Evolutionary conservation across 768 basidiomycete genomes (phyloP).

Genomic region (Daedaleopsis sinensis): DNA sequence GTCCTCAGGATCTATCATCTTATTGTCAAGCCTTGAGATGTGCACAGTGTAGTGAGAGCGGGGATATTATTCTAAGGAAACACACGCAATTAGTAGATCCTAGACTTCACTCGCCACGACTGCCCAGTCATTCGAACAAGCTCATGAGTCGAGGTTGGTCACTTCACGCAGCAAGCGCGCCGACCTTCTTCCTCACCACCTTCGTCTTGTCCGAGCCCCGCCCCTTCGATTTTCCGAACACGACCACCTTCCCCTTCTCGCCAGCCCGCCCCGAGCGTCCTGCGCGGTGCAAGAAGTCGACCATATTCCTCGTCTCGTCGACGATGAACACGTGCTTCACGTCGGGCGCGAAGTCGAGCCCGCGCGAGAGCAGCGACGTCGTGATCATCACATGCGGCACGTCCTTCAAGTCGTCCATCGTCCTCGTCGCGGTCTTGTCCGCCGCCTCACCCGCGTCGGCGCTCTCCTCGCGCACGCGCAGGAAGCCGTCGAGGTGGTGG

Average conservation of each 20-base stretch:
- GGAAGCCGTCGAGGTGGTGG: conserved; percentile 75
- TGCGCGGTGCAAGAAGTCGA: conserved; percentile 92
- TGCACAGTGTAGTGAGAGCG: too few relatives aligned
- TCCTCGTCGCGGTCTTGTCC: neutral
- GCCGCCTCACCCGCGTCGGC: neutral
- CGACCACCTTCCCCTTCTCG: conserved; percentile 65
- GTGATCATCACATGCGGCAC: conserved; percentile 78
- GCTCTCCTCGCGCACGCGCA: conserved; percentile 36
- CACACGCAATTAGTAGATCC: too few relatives aligned
- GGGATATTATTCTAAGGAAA: too few relatives aligned
- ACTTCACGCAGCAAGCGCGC: conserved; percentile 34
- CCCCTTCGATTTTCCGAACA: conserved; percentile 74
- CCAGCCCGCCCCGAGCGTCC: conserved; percentile 84
- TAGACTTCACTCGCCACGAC: too few relatives aligned
- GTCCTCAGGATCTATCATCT: too few relatives aligned
- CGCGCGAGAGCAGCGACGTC: conserved; percentile 88
- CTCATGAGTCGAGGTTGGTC: too few relatives aligned
- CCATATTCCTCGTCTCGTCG: conserved; percentile 86
- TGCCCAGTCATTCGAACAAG: too few relatives aligned
- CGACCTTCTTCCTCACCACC: conserved; percentile 54
- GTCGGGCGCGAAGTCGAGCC: conserved; percentile 83
- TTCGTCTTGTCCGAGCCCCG: conserved; percentile 57
- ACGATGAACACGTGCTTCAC: conserved; percentile 85
- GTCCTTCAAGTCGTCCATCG: conserved; percentile 21
- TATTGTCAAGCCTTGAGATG: too few relatives aligned